These are phyloP conservation scores for Kalmusia sp. DNA, from an alignment of 2,329 filamentous ascomycete species.

Conservation along the genomic window DNA sequence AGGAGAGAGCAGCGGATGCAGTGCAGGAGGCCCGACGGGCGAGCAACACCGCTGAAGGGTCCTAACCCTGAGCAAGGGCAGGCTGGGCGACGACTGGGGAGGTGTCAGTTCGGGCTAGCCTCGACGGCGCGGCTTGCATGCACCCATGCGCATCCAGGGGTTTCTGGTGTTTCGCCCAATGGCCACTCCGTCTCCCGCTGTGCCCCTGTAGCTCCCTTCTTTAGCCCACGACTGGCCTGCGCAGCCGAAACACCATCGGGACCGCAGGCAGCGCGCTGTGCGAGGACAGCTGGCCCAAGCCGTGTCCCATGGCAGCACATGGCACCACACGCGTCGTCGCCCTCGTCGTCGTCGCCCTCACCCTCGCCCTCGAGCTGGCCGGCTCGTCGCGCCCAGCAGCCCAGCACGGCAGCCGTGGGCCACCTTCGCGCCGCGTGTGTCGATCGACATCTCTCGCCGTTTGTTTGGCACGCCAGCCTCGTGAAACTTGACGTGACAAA, in stretches of 20 bases:
- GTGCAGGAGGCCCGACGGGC: constrained; percentile 1
- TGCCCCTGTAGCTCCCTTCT: not conserved
- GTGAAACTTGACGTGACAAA: constrained; percentile 19
- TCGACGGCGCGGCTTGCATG: not conserved
- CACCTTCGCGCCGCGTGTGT: not conserved
- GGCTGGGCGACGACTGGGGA: not conserved
- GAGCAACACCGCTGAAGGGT: constrained; percentile 2
- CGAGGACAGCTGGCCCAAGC: not conserved
- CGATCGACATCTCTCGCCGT: constrained; percentile 10
- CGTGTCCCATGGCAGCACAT: not conserved
- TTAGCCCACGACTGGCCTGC: not conserved
- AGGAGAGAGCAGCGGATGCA: constrained; percentile 25
- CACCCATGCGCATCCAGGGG: constrained; percentile 3
- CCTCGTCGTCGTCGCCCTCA: too few species aligned
- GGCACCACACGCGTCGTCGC: not conserved
- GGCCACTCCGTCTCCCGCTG: not conserved
- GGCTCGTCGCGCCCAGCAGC: too few species aligned
- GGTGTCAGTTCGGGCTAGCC: not conserved
- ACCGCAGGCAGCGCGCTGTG: not conserved
- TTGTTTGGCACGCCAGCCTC: constrained; percentile 6
- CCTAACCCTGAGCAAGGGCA: constrained; percentile 7
- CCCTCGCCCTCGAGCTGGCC: too few species aligned
- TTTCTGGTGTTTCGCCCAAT: constrained; percentile 4
- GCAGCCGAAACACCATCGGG: constrained; percentile 4
- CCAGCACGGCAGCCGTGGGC: not conserved